Conservation (phyloP, 176 grass and related monocot genomes). For the Oropetium thomaeum region DNA sequence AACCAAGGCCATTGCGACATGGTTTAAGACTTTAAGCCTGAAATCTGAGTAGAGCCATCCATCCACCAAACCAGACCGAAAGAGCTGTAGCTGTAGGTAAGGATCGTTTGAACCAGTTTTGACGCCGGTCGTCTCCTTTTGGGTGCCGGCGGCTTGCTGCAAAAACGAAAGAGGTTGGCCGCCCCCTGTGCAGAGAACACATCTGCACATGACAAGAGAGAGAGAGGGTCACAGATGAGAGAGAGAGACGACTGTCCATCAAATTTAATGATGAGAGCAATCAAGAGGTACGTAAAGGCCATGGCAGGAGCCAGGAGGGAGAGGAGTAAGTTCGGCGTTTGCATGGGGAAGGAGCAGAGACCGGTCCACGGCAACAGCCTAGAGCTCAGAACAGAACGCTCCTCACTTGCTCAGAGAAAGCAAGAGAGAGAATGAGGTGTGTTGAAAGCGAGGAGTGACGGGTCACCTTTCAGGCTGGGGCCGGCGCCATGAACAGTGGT, state of each 20-base stretch:
- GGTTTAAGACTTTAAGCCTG: too few relatives aligned
- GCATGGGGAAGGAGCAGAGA: constrained; percentile 33
- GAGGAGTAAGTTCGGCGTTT: background rate
- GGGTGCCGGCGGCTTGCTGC: constrained; percentile 6
- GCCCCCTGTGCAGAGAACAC: too few relatives aligned
- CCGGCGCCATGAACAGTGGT: background rate
- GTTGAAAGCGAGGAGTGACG: background rate
- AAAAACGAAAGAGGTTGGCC: too few relatives aligned
- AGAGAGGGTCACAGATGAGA: background rate
- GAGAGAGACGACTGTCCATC: background rate
- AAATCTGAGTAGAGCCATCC: too few relatives aligned
- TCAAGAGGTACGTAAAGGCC: background rate
- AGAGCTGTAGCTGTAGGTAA: background rate
- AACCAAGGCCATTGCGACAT: background rate
- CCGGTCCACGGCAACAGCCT: background rate
- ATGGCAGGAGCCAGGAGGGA: background rate
- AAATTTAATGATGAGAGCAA: constrained; percentile 3
- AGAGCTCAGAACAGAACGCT: background rate
- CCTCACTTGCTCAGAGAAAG: too few relatives aligned
- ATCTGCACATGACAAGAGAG: background rate
- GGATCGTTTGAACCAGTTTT: constrained; percentile 15
- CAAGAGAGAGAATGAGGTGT: background rate
- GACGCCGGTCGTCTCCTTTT: constrained; percentile 1
- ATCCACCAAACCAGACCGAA: background rate
- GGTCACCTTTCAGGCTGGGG: background rate